Evolutionary conservation across 2,329 filamentous ascomycete species (phyloP).

Genomic region (Ceratocystis variospora): DNA sequence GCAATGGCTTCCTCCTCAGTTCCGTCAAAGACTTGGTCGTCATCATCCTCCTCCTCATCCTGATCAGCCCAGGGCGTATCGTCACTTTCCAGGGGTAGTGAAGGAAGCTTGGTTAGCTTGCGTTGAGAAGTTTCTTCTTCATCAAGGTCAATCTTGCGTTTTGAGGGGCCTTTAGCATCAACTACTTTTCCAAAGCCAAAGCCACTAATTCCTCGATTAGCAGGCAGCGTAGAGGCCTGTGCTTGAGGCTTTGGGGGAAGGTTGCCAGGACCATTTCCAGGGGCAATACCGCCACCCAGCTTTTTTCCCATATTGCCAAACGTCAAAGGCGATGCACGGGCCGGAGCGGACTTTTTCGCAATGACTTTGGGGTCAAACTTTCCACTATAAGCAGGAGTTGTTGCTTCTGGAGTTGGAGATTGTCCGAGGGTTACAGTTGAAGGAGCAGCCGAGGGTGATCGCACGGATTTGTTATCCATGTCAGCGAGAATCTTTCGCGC

Average conservation of each 20-base stretch:
- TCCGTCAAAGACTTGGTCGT: constrained; percentile 61
- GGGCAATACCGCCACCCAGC: constrained; percentile 26
- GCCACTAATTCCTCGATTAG: constrained; percentile 56
- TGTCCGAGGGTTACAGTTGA: constrained; percentile 33
- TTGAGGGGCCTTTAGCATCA: constrained; percentile 50
- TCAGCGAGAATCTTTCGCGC: constrained; percentile 55
- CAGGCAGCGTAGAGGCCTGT: constrained; percentile 44
- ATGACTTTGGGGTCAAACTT: constrained; percentile 58
- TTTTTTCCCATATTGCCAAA: constrained; percentile 30
- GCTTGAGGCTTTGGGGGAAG: constrained; percentile 21
- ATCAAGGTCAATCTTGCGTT: constrained; percentile 68
- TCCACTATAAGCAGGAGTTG: constrained; percentile 45
- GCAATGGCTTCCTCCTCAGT: constrained; percentile 81
- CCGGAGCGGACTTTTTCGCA: constrained; percentile 53
- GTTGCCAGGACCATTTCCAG: constrained; percentile 5
- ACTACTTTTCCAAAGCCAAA: constrained; percentile 67
- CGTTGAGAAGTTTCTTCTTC: constrained; percentile 78
- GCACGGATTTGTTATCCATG: constrained; percentile 56
- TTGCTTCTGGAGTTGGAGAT: constrained; percentile 32
- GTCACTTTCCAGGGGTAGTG: constrained; percentile 53
- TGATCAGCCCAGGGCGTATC: constrained; percentile 47
- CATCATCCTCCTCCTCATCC: constrained; percentile 54
- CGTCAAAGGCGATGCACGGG: constrained; percentile 35
- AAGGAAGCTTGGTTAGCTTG: constrained; percentile 82
- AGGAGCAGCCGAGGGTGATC: constrained; percentile 33